Evolutionary conservation across 176 grass and related monocot genomes (phyloP), one percentile per base, ranked within the genome.

Genomic region (Oryza rufipogon): DNA sequence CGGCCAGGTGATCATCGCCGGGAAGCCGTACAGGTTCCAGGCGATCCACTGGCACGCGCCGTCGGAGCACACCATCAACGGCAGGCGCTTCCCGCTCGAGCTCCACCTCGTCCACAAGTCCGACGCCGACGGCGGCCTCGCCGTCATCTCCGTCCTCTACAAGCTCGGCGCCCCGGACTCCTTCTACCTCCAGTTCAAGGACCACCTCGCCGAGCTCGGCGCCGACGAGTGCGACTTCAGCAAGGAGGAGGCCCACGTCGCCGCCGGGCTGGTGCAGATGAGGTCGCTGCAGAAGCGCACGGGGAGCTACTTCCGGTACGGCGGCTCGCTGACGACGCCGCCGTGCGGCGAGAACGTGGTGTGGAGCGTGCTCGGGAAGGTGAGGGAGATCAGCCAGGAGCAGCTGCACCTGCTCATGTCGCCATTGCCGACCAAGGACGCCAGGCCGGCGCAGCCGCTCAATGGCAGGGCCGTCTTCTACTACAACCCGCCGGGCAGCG

Each of bases 51-150:
- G 92, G 95, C 95, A 95, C 83, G 38, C 70, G 11, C 95, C 95
- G 13, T 88, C 91, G 16, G 96, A 98, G 89, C 96, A 98, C 89
- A 92, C 91, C 64, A 82, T 98, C 45, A 73, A 98, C 38, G 93
- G 96, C 23, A 20, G 84, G 87, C 79, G 90, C 64, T 90, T 84
- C 30, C 87, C 96, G 0, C 3, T 92, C 36, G 96, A 98, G 91
- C 7, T 93, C n/a, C 91, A 98, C 28, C 22, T 98, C 49, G 33
- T 98, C 2, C 95, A 98, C 51, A 83, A 83, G 48, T 16, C 13
- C 48, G 48, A 25, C 41, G 71, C 68, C 22, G 87, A 91, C 0
- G 85, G 77, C 47, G 20, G 70, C 13, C 11, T 83, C 7, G 56
- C 91, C 1, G 86, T 92, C 5, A 84, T 95, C 42, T 66, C 66